These are phyloP conservation scores for Penicillium sp. DNA, from an alignment of 2,329 filamentous ascomycete genomes.

Conservation along the genomic window DNA sequence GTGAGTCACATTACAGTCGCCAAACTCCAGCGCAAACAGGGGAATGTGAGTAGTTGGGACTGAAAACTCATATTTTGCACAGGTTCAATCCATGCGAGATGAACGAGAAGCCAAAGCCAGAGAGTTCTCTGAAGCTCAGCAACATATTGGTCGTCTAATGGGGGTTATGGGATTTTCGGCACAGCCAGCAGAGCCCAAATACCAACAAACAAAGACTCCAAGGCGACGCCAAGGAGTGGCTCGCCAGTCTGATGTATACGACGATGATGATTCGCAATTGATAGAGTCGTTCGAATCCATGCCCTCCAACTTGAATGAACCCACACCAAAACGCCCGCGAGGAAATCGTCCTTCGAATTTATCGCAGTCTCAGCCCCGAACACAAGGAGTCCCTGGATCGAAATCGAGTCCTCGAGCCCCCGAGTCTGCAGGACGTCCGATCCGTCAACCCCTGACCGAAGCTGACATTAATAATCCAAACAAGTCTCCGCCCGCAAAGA, in stretches of 20 bases:
- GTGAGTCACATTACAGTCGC: conserved; percentile 17
- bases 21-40: not conserved
- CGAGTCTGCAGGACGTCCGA: conserved; percentile 5
- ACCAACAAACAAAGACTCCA: not conserved
- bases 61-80: not conserved
- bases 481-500: conserved; percentile 22
- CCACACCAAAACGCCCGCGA: conserved; percentile 35
- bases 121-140: conserved; percentile 45
- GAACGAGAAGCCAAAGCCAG: conserved; percentile 42
- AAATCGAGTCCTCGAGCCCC: conserved; percentile 4
- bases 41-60: not conserved
- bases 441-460: conserved; percentile 30
- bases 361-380: conserved; percentile 10
- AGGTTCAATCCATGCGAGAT: conserved; percentile 41
- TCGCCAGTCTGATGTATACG: conserved; percentile 20
- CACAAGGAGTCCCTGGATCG: conserved; percentile 4
- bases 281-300: conserved; percentile 28
- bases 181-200: conserved; percentile 18
- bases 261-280: conserved; percentile 23
- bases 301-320: conserved; percentile 20
- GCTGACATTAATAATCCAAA: conserved; percentile 32
- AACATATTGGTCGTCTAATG: conserved; percentile 44
- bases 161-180: conserved; percentile 42
- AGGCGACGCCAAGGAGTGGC: conserved; percentile 1
- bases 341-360: conserved; percentile 25